Evolutionary conservation across 2,329 filamentous ascomycete genomes (phyloP).

Genomic region (Diplodia mutila): DNA sequence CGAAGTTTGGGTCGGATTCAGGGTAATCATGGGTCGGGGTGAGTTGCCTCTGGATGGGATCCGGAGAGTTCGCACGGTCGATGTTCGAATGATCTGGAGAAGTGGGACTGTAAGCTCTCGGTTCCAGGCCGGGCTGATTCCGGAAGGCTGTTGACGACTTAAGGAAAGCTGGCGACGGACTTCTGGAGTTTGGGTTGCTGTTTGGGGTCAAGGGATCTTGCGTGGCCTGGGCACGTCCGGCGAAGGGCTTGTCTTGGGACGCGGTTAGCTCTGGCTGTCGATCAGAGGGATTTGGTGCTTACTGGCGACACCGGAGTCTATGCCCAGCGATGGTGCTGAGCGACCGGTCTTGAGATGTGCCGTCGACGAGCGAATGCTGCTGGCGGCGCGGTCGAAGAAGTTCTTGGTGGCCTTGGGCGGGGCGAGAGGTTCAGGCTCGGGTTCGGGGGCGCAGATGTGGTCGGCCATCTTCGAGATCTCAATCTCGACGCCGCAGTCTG

Average conservation of each 20-base stretch:
- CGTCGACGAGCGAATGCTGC: slow-evolving; percentile 32
- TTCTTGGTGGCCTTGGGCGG: slow-evolving; percentile 29
- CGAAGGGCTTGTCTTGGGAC: slow-evolving; percentile 42
- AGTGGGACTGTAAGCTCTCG: slow-evolving; percentile 38
- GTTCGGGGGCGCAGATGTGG: slow-evolving; percentile 64
- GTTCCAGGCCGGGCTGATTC: slow-evolving; percentile 41
- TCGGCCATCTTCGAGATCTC: slow-evolving; percentile 86
- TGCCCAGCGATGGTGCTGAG: slow-evolving; percentile 55
- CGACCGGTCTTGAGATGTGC: slow-evolving; percentile 47
- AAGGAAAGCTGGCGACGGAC: slow-evolving; percentile 27
- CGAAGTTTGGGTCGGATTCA: slow-evolving; percentile 45
- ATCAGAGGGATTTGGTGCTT: slow-evolving; percentile 38
- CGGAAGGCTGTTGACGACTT: slow-evolving; percentile 30
- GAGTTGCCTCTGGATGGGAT: background rate
- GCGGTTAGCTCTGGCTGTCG: background rate
- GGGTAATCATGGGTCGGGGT: slow-evolving; percentile 37
- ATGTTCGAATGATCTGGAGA: slow-evolving; percentile 36
- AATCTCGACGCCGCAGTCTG: slow-evolving; percentile 60
- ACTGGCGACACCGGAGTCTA: slow-evolving; percentile 64
- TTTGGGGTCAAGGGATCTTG: slow-evolving; percentile 34
- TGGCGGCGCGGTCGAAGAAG: slow-evolving; percentile 40
- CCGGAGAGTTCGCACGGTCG: slow-evolving; percentile 2
- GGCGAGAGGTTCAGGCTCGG: slow-evolving; percentile 4
- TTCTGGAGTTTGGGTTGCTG: slow-evolving; percentile 36
- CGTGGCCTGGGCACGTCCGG: slow-evolving; percentile 17